Evolutionary conservation across 2,329 filamentous ascomycete species (phyloP).

Genomic region (Malbranchea zuffiana): DNA sequence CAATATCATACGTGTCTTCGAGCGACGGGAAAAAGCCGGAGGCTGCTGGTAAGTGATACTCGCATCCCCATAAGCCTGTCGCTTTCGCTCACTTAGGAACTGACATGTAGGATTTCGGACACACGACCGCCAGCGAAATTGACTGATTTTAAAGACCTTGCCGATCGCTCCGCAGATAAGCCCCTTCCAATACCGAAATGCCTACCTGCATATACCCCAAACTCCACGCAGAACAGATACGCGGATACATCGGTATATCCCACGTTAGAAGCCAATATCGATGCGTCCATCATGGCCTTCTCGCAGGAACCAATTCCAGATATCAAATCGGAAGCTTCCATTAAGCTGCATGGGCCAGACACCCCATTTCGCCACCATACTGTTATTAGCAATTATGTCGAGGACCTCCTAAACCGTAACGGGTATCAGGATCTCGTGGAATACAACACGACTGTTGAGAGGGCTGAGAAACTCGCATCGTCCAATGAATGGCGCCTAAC

Average conservation of each 20-base stretch:
- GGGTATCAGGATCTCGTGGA: conserved; percentile 41
- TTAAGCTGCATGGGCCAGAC: conserved; percentile 43
- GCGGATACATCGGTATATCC: conserved; percentile 51
- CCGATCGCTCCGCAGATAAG: conserved; percentile 41
- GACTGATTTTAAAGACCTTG: conserved; percentile 38
- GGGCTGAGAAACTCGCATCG: conserved; percentile 39
- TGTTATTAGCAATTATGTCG: conserved; percentile 46
- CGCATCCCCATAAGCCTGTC: conserved; percentile 5
- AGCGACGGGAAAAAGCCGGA: conserved; percentile 65
- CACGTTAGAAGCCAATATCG: conserved; percentile 55
- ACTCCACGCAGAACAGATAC: conserved; percentile 39
- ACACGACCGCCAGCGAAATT: conserved; percentile 29
- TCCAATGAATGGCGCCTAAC: conserved; percentile 49
- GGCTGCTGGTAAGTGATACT: conserved; percentile 69
- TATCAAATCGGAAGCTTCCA: conserved; percentile 32
- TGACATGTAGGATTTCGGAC: conserved; percentile 18
- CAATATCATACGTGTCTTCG: conserved; percentile 61
- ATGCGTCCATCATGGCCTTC: conserved; percentile 49
- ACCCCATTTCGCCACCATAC: conserved; percentile 54
- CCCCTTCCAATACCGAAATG: conserved; percentile 38
- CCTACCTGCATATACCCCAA: conserved; percentile 40
- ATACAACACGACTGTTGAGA: conserved; percentile 51
- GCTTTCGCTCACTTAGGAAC: conserved; percentile 20
- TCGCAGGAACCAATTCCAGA: conserved; percentile 45
- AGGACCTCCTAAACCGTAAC: conserved; percentile 44